Conservation (phyloP, 768 basidiomycete genomes). For the Lactarius tabidus region DNA sequence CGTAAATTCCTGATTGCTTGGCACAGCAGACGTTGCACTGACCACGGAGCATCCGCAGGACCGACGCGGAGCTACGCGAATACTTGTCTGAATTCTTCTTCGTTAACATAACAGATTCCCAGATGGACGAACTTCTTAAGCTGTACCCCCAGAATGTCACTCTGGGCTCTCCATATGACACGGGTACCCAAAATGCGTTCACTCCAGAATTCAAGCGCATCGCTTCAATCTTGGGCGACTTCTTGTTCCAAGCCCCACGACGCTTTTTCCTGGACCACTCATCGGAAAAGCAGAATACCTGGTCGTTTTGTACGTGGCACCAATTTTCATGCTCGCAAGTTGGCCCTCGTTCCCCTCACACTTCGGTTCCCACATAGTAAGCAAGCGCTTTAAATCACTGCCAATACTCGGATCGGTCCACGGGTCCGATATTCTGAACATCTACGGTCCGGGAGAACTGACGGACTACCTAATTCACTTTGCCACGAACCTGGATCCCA, state of each 20-base stretch:
- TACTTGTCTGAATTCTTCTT: constrained; percentile 18
- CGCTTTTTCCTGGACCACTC: constrained; percentile 35
- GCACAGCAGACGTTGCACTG: neutral
- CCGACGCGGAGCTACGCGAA: constrained; percentile 16
- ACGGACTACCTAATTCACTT: constrained; percentile 28
- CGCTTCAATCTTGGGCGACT: constrained; percentile 38
- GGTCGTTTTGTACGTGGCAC: constrained; percentile 34
- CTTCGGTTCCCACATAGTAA: constrained; percentile 29
- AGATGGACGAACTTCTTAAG: constrained; percentile 16
- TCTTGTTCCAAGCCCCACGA: constrained; percentile 34
- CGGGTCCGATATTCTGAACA: constrained; percentile 13
- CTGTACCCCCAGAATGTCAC: constrained; percentile 21
- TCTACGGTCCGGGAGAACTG: constrained; percentile 19
- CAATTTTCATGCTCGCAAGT: neutral
- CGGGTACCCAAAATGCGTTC: constrained; percentile 22
- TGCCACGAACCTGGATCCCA: constrained; percentile 31
- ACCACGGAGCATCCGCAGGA: constrained; percentile 11
- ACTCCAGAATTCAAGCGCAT: constrained; percentile 41
- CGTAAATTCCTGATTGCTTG: constrained; percentile 19
- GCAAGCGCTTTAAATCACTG: constrained; percentile 32
- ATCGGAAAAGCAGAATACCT: constrained; percentile 33
- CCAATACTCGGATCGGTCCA: constrained; percentile 26
- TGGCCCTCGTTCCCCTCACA: neutral
- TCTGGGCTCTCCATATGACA: constrained; percentile 32
- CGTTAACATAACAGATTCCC: constrained; percentile 3